Evolutionary conservation across 2,329 filamentous ascomycete species (phyloP), one percentile per base, ranked within the genome.

Genomic region (Colletotrichum abscissum): DNA sequence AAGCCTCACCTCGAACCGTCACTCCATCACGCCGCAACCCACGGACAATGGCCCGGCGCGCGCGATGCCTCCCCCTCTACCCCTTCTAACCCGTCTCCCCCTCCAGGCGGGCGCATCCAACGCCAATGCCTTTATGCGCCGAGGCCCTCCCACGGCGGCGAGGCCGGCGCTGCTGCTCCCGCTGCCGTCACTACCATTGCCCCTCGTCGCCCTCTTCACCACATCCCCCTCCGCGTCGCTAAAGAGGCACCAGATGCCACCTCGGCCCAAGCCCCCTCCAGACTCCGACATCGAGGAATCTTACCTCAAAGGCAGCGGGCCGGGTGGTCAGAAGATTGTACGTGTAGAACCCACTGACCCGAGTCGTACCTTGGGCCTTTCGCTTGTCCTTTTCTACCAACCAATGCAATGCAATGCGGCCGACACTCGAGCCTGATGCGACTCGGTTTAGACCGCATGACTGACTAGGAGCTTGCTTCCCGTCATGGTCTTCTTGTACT

Each of bases 241-340:
- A 63, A 93, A 93, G 80, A 89, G 70, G 71, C 71, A 73, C 56
- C 59, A 89, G 67, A 86, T 97, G 79, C 95, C 96, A 1, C 92
- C 95, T 6, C 91, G 95, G 4, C 92, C 93, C 16, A 89, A 87
- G 74, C 88, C 91, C 14, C 90, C 97, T 24, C 88, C 92, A 14
- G 95, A 98, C 76, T 85, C 88, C 22, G 95, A 98, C 65, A 91
- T 98, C 76, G 91, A 92, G 69, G 94, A 98, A 79, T 89, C 88
- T 55, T 98, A 97, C 84, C 88, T 99, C 74, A 97, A 97, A 81
- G 97, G 97, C 78, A 94, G 91, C 77, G 97, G 97, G 1, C 96
- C 97, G 0, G 97, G 97, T 28, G 97, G 97, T 0, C 97, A 99
- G 81, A 98, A 98, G 82, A 98, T 98, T 85, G 93, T 95, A 83